A percentile compares a stretch with the other conserved stretches of the same genome.
These are phyloP conservation scores for Westerdykella aurantiaca DNA, from an alignment of 2,329 filamentous ascomycete species.

Conservation along the genomic window DNA sequence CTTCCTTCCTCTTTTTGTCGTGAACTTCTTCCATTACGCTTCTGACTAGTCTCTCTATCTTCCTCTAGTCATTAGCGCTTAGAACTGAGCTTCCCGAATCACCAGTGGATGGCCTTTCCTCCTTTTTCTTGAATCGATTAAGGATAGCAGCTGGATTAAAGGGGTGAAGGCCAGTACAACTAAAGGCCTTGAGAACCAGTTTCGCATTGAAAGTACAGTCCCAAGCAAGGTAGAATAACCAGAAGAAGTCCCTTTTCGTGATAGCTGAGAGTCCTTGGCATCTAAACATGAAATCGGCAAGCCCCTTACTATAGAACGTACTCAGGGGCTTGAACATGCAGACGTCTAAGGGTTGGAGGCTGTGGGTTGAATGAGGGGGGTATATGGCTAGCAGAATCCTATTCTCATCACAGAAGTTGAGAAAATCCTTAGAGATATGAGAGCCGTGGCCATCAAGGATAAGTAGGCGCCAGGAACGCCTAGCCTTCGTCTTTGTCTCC, in stretches of 20 bases:
- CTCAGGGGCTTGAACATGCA: slow-evolving; percentile 1
- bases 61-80: slow-evolving; percentile 1
- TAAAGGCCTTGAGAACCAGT: slow-evolving; percentile 2
- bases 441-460: slow-evolving; percentile 11
- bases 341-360: slow-evolving; percentile 1
- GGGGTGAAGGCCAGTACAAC: slow-evolving; percentile 1
- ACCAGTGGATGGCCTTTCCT: neutral
- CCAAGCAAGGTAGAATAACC: slow-evolving; percentile 4
- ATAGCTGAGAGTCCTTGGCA: neutral
- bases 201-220: neutral
- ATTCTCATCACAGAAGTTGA: slow-evolving; percentile 10
- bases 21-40: neutral
- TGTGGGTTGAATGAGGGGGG: slow-evolving; percentile 3
- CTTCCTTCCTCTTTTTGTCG: no score
- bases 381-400: slow-evolving; percentile 2
- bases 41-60: slow-evolving; percentile 3
- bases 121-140: slow-evolving; percentile 1
- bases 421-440: slow-evolving; percentile 8
- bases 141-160: slow-evolving; percentile 3
- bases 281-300: neutral
- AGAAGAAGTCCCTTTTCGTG: neutral
- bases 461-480: slow-evolving; percentile 5
- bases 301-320: neutral
- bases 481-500: slow-evolving; percentile 3
- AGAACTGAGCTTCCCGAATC: neutral